A percentile compares a stretch with the other conserved stretches of the same genome.
Evolutionary conservation across 768 basidiomycete genomes (phyloP).

Genomic region (Mycena metata): DNA sequence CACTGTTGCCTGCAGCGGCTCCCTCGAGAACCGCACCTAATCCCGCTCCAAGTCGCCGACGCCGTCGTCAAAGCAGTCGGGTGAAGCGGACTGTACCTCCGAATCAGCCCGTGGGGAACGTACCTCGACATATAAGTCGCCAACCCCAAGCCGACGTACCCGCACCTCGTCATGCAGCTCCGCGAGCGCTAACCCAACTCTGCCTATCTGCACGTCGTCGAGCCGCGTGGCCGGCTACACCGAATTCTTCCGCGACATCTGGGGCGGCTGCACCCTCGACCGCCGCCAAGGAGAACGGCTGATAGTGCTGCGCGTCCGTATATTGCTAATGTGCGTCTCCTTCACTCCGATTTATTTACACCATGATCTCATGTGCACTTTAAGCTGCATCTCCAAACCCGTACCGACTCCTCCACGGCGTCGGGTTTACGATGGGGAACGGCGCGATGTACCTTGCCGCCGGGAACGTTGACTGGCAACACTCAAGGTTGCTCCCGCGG

Average conservation of each 20-base stretch:
- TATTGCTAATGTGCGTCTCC: constrained; percentile 55
- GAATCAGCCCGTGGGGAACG: constrained; percentile 56
- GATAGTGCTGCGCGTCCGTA: constrained; percentile 54
- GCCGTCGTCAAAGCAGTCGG: neutral
- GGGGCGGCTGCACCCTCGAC: constrained; percentile 39
- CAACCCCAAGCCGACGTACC: constrained; percentile 59
- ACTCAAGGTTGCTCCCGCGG: constrained; percentile 44
- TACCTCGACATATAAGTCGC: constrained; percentile 55
- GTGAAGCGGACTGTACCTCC: constrained; percentile 56
- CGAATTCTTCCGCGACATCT: neutral
- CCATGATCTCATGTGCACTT: neutral
- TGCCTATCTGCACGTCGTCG: neutral
- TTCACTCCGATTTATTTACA: too few relatives aligned
- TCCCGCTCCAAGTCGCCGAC: neutral
- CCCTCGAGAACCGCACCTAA: neutral
- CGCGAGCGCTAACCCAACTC: neutral
- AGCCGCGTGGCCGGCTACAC: constrained; percentile 27
- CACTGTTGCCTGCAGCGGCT: neutral
- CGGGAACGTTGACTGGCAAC: constrained; percentile 38
- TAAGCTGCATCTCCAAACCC: constrained; percentile 52
- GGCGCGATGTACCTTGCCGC: constrained; percentile 44
- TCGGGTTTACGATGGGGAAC: constrained; percentile 42
- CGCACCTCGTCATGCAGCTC: constrained; percentile 57
- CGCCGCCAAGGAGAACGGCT: constrained; percentile 47
- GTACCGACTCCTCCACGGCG: constrained; percentile 27